Base-by-base conservation (phyloP, 2,329 filamentous ascomycete species). In the Rutstroemia sp. region DNA sequence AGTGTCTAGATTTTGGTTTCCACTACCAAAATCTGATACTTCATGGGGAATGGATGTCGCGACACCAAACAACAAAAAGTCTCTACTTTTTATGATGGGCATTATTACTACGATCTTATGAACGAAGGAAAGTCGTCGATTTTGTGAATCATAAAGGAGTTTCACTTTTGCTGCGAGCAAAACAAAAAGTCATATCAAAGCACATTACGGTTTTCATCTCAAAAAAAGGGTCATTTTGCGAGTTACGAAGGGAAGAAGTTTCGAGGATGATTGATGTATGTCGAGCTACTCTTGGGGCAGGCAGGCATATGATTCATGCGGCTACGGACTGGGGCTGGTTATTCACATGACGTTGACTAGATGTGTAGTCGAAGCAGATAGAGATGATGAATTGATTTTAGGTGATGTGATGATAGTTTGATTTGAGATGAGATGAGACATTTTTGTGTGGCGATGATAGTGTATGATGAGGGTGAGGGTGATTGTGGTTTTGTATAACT, bases 241-340 rank as follows among this genome's bases (percentile, higher is more conserved):
- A 30, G 27, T 30, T 23, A 30, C 27, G 27, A 30, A 51, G 51
- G 38, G 48, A 51, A 42, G 48, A 56, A 56, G 54, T 46, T 56
- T 51, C 39, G 48, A 46, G 40, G 27, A 56, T 52, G 48, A 52
- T 46, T 45, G 54, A 56, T 56, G 54, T 47, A 56, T 56, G 54
- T 47, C 30, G 30, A 34, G 39, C 44, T 56, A 21, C 23, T 16
- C 34, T 51, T 38, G 39, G 39, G 48, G 23, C 23, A 23, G 23
- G 23, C 23, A 23, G 23, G 23, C 54, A 52, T 51, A 56, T 36
- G 48, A 56, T 56, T 51, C 54, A 56, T 52, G 39, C 48, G 54
- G 39, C 54, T 52, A 56, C 48, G 54, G 51, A 48, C 25, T 38
- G 19, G 38, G 51, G 23, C 47, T 53, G 51, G 30, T 53, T 23